Percentiles rank a stretch among this genome's conserved stretches.
phyloP scores from a whole-genome alignment of 345 rosid genomes.

The Pugionium cornutum region DNA sequence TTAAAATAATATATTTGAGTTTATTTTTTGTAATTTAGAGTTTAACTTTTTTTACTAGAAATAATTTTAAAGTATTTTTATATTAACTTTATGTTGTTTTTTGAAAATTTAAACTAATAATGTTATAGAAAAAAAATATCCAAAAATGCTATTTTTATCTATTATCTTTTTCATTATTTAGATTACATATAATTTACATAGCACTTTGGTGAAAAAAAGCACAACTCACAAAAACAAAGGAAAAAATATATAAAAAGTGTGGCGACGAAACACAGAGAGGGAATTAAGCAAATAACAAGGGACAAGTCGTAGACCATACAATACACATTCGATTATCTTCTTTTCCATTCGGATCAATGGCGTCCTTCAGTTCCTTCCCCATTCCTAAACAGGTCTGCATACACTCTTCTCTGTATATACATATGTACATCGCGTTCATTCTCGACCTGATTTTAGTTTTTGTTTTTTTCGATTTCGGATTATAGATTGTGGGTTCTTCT shows the following conservation, averaged over 20 bases:
- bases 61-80: too few species aligned
- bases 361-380: slow-evolving; percentile 39
- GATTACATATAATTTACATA: too few species aligned
- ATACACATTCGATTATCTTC: neutral
- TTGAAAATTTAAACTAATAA: too few species aligned
- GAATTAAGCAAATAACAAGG: neutral
- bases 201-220: neutral
- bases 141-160: too few species aligned
- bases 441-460: neutral
- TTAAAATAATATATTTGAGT: too few species aligned
- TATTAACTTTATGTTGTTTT: too few species aligned
- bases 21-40: too few species aligned
- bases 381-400: slow-evolving; percentile 35
- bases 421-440: neutral
- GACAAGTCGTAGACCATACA: slow-evolving; percentile 36
- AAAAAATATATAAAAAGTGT: neutral
- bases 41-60: too few species aligned
- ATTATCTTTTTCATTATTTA: too few species aligned
- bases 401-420: neutral
- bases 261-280: slow-evolving; percentile 22
- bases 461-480: neutral
- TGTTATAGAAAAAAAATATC: too few species aligned
- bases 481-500: slow-evolving; percentile 33
- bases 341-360: slow-evolving; percentile 21
- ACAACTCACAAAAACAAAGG: neutral